Conservation (phyloP, 495 filamentous ascomycete species). For the Aspergillus coremiiformis region DNA sequence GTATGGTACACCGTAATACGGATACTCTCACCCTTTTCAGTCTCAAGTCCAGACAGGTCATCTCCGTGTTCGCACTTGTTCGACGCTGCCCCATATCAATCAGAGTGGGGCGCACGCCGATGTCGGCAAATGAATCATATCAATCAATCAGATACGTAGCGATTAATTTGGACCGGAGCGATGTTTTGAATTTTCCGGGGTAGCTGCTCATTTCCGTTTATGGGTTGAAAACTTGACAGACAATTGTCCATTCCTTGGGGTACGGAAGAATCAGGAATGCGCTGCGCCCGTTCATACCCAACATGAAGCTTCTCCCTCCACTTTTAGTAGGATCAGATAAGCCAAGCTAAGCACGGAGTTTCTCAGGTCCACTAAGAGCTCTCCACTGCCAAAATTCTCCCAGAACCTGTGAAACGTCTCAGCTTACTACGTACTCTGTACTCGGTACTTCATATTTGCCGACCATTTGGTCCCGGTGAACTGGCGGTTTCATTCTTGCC, state of each 20-base stretch:
- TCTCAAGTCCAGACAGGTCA: neutral
- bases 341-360: neutral
- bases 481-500: too few relatives aligned
- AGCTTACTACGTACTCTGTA: too few relatives aligned
- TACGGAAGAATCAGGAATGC: too few relatives aligned
- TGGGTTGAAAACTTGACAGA: neutral
- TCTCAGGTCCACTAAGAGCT: neutral
- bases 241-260: too few relatives aligned
- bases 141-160: constrained; percentile 13
- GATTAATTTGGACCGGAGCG: neutral
- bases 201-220: neutral
- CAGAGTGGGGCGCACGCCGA: constrained; percentile 36
- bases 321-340: neutral
- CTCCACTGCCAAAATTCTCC: neutral
- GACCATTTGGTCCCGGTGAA: neutral
- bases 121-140: constrained; percentile 50
- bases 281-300: neutral
- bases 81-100: neutral
- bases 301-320: neutral
- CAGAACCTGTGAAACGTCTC: neutral
- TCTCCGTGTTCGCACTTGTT: neutral
- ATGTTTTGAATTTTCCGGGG: neutral
- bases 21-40: too few relatives aligned
- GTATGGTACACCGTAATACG: too few relatives aligned
- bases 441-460: too few relatives aligned